These are phyloP conservation scores for Magnolia officinalis DNA, from an alignment of 164 flowering plant genomes.

Conservation along the genomic window DNA sequence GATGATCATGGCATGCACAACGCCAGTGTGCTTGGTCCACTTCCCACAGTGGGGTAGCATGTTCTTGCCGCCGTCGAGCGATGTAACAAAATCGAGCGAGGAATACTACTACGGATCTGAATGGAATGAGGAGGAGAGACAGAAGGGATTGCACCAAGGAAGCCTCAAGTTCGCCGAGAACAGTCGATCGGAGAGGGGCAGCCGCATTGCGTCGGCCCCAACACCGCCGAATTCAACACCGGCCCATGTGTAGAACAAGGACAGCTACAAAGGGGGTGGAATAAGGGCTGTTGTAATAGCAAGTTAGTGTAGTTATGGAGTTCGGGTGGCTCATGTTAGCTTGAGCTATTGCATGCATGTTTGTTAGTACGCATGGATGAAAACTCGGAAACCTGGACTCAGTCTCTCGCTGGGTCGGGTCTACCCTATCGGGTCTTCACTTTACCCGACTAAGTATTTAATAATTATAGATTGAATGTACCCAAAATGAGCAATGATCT, in stretches of 20 bases:
- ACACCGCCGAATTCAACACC: slow-evolving; percentile 58
- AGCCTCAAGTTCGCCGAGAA: slow-evolving; percentile 77
- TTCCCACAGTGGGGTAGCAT: slow-evolving; percentile 94
- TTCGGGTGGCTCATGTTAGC: too few relatives aligned
- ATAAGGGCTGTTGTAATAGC: too few relatives aligned
- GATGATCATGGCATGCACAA: slow-evolving; percentile 55
- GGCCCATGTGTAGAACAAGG: slow-evolving; percentile 18
- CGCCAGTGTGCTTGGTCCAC: slow-evolving; percentile 53
- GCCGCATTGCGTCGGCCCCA: slow-evolving; percentile 37
- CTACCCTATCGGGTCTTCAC: too few relatives aligned
- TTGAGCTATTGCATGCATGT: too few relatives aligned
- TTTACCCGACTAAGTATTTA: too few relatives aligned
- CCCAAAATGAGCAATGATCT: too few relatives aligned
- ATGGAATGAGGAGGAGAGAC: slow-evolving; percentile 64
- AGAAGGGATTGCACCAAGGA: slow-evolving; percentile 47
- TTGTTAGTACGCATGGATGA: too few relatives aligned
- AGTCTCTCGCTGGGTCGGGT: too few relatives aligned
- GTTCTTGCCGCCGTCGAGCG: slow-evolving; percentile 56
- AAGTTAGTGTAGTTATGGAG: too few relatives aligned
- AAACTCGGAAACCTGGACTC: too few relatives aligned
- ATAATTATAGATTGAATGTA: too few relatives aligned
- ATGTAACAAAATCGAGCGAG: slow-evolving; percentile 33
- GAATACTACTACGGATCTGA: slow-evolving; percentile 54
- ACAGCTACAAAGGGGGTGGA: too few relatives aligned
- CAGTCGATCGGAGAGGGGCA: slow-evolving; percentile 61